Conservation (phyloP, 1,139 yeast genomes). For the Debaryomyces robertsiae region DNA sequence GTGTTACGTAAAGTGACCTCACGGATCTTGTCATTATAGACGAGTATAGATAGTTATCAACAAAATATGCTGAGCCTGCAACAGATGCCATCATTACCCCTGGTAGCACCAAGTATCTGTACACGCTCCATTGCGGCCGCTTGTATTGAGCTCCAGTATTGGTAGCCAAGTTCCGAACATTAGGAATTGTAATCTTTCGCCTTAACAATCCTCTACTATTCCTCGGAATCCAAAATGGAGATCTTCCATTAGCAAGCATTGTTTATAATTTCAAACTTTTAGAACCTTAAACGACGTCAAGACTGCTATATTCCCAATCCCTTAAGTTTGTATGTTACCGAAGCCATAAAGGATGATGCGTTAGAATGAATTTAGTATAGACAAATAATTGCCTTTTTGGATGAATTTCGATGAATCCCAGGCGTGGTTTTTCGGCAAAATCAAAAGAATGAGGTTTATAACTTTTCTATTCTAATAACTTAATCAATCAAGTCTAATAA, state of each 20-base stretch:
- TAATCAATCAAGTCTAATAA: constrained; percentile 1
- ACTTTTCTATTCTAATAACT: constrained; percentile 1
- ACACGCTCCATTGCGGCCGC: neutral
- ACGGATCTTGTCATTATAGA: constrained; percentile 55
- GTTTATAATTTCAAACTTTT: neutral
- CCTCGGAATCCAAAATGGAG: too few species aligned
- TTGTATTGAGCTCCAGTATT: neutral
- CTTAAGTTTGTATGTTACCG: too few species aligned
- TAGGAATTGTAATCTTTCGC: neutral
- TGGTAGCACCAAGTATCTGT: constrained; percentile 9
- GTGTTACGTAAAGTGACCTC: constrained; percentile 51
- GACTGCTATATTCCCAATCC: too few species aligned
- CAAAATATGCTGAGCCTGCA: constrained; percentile 26
- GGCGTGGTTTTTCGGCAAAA: constrained; percentile 3
- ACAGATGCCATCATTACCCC: constrained; percentile 12
- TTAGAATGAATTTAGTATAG: too few species aligned
- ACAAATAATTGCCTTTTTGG: neutral
- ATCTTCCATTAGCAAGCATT: constrained; percentile 2
- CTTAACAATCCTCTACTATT: neutral
- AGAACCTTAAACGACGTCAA: too few species aligned
- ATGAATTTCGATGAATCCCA: neutral
- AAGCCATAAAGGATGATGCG: too few species aligned
- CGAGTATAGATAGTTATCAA: constrained; percentile 48
- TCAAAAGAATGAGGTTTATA: constrained; percentile 2
- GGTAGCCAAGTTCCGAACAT: neutral